Evolutionary conservation across 2,329 filamentous ascomycete genomes (phyloP).

Genomic region (Coniochaeta sp.): DNA sequence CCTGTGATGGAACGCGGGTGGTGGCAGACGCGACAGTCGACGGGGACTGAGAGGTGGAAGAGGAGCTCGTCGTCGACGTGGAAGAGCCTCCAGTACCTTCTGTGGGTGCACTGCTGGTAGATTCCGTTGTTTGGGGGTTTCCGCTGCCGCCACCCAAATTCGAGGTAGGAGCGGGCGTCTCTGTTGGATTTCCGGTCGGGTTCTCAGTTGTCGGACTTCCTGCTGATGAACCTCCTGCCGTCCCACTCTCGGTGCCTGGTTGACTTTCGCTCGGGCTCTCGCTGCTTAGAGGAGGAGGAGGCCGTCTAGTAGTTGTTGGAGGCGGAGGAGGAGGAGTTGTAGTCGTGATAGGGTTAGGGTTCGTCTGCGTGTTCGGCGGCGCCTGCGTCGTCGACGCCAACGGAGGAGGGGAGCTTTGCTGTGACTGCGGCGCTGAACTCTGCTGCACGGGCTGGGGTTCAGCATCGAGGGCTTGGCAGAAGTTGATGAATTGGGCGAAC

Average conservation of each 20-base stretch:
- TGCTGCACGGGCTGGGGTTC: not conserved
- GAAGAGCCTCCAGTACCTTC: not conserved
- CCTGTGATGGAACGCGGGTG: not conserved
- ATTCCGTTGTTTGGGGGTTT: not conserved
- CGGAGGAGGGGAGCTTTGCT: not conserved
- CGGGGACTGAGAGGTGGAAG: not conserved
- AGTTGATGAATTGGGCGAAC: constrained; percentile 38
- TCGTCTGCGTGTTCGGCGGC: not conserved
- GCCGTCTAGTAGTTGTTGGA: not conserved
- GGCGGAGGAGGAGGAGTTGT: not conserved
- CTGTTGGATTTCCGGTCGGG: not conserved
- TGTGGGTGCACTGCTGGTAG: not conserved
- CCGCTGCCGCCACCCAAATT: not conserved
- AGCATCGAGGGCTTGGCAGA: constrained; percentile 25
- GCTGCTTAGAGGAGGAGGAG: not conserved
- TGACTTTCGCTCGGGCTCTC: not conserved
- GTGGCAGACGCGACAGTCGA: not conserved
- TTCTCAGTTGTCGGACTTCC: not conserved
- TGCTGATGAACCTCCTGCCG: too few relatives aligned
- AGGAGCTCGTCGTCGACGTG: not conserved
- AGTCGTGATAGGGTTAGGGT: not conserved
- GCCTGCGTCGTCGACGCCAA: not conserved
- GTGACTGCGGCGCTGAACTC: not conserved
- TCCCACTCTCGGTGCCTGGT: too few relatives aligned
- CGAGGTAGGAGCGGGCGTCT: not conserved